Conservation (phyloP, 129 eudicot genomes). For the Oenanthe sinensis region DNA sequence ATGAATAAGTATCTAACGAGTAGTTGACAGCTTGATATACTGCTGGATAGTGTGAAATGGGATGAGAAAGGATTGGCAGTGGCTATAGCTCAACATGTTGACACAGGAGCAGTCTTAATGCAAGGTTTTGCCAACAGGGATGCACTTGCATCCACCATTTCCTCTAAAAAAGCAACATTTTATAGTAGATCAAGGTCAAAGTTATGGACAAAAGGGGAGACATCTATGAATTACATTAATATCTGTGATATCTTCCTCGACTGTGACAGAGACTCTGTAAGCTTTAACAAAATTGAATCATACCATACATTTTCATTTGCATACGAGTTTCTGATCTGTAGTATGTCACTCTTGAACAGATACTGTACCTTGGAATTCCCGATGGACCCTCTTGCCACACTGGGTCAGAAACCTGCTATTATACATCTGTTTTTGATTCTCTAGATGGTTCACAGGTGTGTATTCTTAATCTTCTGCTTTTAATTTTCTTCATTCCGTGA, state of each 20-base stretch:
- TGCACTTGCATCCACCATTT: conserved; percentile 59
- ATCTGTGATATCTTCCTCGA: conserved; percentile 68
- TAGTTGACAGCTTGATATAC: conserved; percentile 45
- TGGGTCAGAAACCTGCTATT: conserved; percentile 86
- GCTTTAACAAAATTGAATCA: conserved; percentile 9
- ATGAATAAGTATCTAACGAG: conserved; percentile 16
- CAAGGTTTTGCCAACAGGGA: conserved; percentile 82
- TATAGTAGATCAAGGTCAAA: conserved; percentile 87
- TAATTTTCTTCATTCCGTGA: neutral
- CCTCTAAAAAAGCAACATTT: conserved; percentile 90
- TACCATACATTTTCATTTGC: neutral
- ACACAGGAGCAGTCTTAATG: conserved; percentile 82
- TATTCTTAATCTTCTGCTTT: conserved; percentile 6
- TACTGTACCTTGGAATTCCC: conserved; percentile 70
- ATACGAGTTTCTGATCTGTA: neutral
- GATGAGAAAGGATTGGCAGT: conserved; percentile 98
- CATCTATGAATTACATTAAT: conserved; percentile 80
- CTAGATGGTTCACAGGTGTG: conserved; percentile 42
- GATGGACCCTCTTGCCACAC: conserved; percentile 91
- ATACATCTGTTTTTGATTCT: conserved; percentile 45
- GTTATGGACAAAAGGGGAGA: conserved; percentile 93
- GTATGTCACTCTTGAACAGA: conserved; percentile 23
- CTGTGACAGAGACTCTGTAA: conserved; percentile 91
- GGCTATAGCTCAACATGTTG: conserved; percentile 96
- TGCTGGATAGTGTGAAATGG: conserved; percentile 94